Conservation (phyloP, 2,329 filamentous ascomycete genomes). For the Sporothrix curviconia region DNA sequence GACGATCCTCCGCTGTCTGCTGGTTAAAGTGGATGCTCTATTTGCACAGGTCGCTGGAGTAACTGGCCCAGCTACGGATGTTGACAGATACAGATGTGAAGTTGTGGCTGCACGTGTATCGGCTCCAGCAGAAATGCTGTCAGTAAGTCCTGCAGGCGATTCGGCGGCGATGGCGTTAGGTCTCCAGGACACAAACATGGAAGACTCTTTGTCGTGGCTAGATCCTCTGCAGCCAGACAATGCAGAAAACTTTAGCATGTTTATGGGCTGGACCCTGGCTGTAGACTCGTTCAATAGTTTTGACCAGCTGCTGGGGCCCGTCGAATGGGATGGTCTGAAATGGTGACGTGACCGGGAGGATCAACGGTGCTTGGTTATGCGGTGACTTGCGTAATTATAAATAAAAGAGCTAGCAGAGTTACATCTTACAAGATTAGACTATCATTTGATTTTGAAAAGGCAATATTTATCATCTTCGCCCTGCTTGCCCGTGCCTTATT, state of each 20-base stretch:
- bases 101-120: no score
- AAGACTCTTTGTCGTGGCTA: background rate
- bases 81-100: no score
- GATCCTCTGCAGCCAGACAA: background rate
- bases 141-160: no score
- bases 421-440: background rate
- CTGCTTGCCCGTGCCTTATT: no score
- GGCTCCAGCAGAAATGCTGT: no score
- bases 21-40: background rate
- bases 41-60: background rate
- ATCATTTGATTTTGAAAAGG: background rate
- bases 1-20: conserved; percentile 23
- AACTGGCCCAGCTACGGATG: no score
- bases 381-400: no score
- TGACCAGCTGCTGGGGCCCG: conserved; percentile 22
- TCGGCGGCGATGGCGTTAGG: background rate
- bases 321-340: background rate
- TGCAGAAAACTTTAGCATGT: background rate
- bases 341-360: no score
- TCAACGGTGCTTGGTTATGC: background rate
- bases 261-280: conserved; percentile 16
- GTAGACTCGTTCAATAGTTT: conserved; percentile 15
- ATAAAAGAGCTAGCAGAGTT: background rate
- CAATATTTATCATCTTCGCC: no score
- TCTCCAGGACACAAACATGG: background rate